phyloP scores from a whole-genome alignment of 805 yeast species.

The Lipomyces anomalus region DNA sequence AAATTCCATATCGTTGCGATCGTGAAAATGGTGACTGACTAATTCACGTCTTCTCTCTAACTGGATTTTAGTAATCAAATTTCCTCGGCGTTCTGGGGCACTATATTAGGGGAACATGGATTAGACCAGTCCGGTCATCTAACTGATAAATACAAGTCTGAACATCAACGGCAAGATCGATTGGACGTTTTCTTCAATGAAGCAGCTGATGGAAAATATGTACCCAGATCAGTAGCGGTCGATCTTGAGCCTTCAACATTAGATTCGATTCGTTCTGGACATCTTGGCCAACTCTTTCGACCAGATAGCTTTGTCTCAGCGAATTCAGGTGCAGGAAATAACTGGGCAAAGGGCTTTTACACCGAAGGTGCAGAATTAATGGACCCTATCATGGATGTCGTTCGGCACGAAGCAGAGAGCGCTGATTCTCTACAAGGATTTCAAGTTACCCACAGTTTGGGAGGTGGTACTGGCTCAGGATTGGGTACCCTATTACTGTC shows the following conservation, averaged over 20 bases:
- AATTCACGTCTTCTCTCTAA: neutral
- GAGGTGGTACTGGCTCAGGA: slow-evolving; percentile 97
- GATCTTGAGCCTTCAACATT: slow-evolving; percentile 94
- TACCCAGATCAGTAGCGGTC: slow-evolving; percentile 87
- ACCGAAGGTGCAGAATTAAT: slow-evolving; percentile 95
- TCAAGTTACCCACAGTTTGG: slow-evolving; percentile 77
- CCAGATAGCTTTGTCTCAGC: slow-evolving; percentile 89
- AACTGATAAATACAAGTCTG: slow-evolving; percentile 32
- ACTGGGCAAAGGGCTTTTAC: slow-evolving; percentile 96
- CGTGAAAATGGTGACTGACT: neutral
- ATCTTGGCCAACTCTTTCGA: slow-evolving; percentile 80
- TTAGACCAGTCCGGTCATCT: slow-evolving; percentile 34
- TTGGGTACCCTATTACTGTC: slow-evolving; percentile 86
- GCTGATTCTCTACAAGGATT: slow-evolving; percentile 92
- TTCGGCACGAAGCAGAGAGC: slow-evolving; percentile 90
- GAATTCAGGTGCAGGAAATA: slow-evolving; percentile 89
- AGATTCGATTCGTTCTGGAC: slow-evolving; percentile 73
- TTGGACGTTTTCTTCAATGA: slow-evolving; percentile 83
- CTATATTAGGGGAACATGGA: slow-evolving; percentile 39
- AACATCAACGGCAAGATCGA: slow-evolving; percentile 39
- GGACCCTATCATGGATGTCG: slow-evolving; percentile 81
- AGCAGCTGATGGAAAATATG: slow-evolving; percentile 80
- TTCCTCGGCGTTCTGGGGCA: slow-evolving; percentile 40
- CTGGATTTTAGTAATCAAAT: slow-evolving; percentile 38
- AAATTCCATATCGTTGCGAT: no score